Evolutionary conservation across 2,329 filamentous ascomycete genomes (phyloP).

Genomic region (Ophiocordyceps australis): DNA sequence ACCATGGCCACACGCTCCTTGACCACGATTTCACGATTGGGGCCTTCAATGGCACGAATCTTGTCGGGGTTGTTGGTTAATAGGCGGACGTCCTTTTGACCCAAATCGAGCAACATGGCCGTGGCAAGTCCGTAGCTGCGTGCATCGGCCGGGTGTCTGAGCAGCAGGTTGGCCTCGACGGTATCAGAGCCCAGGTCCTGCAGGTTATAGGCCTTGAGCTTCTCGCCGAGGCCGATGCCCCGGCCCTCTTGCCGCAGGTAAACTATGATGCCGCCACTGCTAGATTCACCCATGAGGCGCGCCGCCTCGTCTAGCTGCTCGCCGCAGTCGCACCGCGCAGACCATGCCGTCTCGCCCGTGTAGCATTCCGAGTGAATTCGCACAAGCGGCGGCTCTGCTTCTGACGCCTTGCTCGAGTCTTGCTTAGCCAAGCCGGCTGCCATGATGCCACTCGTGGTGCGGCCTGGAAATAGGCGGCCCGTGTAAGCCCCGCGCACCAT

Average conservation of each 20-base stretch:
- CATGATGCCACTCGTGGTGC: constrained; percentile 53
- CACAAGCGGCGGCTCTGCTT: constrained; percentile 44
- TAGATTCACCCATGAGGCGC: constrained; percentile 66
- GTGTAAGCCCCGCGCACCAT: constrained; percentile 92
- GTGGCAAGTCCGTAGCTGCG: constrained; percentile 93
- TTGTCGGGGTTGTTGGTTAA: constrained; percentile 98
- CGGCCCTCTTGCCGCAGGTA: constrained; percentile 93
- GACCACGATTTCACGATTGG: constrained; percentile 72
- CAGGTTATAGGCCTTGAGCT: constrained; percentile 94
- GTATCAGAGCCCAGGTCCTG: constrained; percentile 96
- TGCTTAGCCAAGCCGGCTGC: too few species aligned
- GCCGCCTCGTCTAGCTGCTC: constrained; percentile 96
- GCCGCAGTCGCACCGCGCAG: constrained; percentile 89
- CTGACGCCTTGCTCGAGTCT: constrained; percentile 2
- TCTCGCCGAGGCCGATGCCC: constrained; percentile 86
- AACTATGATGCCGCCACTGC: constrained; percentile 72
- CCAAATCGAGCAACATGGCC: constrained; percentile 79
- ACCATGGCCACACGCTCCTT: constrained; percentile 90
- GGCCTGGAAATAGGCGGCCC: constrained; percentile 70
- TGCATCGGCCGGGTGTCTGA: constrained; percentile 87
- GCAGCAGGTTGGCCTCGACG: constrained; percentile 80
- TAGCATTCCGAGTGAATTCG: constrained; percentile 97
- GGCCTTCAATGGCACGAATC: constrained; percentile 83
- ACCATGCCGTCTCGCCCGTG: constrained; percentile 97
- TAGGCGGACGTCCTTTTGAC: constrained; percentile 58